Base-by-base conservation (phyloP, 2,329 filamentous ascomycete genomes). In the Thermoascus crustaceus region DNA sequence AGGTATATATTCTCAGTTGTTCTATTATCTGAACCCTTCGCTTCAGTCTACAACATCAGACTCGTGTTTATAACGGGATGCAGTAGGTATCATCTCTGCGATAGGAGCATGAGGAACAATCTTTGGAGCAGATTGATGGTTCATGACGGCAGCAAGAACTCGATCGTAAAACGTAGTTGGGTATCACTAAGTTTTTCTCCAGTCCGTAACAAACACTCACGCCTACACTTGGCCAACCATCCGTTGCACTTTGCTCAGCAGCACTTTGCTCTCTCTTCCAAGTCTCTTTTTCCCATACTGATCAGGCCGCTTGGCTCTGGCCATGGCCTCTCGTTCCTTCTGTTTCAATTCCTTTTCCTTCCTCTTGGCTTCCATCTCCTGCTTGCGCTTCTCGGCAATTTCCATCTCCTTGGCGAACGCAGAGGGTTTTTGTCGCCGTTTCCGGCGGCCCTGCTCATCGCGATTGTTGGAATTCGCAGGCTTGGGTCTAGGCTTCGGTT, bases 191-290 rank as follows among this genome's bases (percentile, higher is more conserved):
- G 24, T 29, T 17, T 29, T 29, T 4, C 10, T 29, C 18, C 11
- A 9, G 7, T 9, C 23, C 14, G n/a, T 32, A 10, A 16, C 16
- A 30, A n/a, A 33, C n/a, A n/a, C n/a, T 40, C 13, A 32, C 23
- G 5, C 38, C 41, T 43, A 54, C 5, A 40, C 44, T 34, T 62
- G 50, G 2, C 68, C 71, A 42, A 91, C 74, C 60, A 93, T 68
- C 55, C 71, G 78, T 68, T 81, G 80, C 21, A 89, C 81, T 62
- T 80, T 85, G 52, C 86, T 82, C 37, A 94, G 64, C 49, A 94
- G 50, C 23, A 89, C 71, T 21, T 72, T 73, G 49, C 86, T 88
- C 68, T 94, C 86, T 41, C 85, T 72, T 2, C 87, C 87, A 31
- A 94, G 60, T 64, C 85, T 88, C 58, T 82, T 75, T 64, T 83